phyloP scores from a whole-genome alignment of 345 rosid genomes.

The Boechera divaricarpa region DNA sequence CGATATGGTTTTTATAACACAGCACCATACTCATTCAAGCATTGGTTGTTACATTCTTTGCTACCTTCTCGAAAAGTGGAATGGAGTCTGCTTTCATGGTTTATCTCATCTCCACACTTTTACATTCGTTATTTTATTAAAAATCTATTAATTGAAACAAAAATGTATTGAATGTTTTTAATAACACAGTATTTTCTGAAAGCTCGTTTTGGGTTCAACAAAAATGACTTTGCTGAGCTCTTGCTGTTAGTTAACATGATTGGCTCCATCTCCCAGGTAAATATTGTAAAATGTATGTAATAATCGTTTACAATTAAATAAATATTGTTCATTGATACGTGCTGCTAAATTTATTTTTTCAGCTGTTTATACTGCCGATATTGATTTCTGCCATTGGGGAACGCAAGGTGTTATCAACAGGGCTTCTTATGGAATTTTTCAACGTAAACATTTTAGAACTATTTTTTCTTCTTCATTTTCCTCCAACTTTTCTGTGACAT shows the following conservation, averaged over 20 bases:
- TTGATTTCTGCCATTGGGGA: conserved; percentile 63
- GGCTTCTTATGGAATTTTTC: conserved; percentile 61
- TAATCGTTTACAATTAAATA: background rate
- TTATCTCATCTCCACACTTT: conserved; percentile 13
- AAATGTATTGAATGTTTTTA: background rate
- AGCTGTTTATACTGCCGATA: conserved; percentile 74
- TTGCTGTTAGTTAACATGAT: conserved; percentile 54
- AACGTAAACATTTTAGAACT: conserved; percentile 8
- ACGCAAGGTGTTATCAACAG: conserved; percentile 66
- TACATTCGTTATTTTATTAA: background rate
- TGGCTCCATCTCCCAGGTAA: conserved; percentile 67
- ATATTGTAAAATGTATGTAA: background rate
- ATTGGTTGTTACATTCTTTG: conserved; percentile 75
- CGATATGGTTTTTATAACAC: conserved; percentile 24
- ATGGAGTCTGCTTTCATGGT: conserved; percentile 63
- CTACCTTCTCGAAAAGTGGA: conserved; percentile 66
- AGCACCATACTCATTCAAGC: conserved; percentile 69
- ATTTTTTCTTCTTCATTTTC: background rate
- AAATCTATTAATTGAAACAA: background rate
- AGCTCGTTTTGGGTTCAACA: conserved; percentile 80
- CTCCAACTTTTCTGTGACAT: background rate
- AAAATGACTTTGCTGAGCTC: conserved; percentile 75
- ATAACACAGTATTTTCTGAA: conserved; percentile 72
- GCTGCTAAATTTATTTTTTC: conserved; percentile 27
- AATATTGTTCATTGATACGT: background rate